Evolutionary conservation across 2,329 filamentous ascomycete species (phyloP).

Genomic region (Diplodia corticola): DNA sequence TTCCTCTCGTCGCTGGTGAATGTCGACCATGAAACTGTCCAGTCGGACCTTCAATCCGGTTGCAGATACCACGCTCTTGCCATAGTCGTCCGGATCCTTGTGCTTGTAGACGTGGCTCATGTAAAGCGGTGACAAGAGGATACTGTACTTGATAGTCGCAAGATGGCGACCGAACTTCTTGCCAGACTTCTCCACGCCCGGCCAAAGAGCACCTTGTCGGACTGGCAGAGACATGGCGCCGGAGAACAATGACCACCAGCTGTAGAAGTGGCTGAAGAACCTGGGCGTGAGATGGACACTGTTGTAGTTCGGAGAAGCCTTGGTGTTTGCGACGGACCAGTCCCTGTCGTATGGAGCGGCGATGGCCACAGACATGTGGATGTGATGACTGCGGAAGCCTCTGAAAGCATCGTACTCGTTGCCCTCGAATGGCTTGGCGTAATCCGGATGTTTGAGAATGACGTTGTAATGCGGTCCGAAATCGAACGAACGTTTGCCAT

Average conservation of each 20-base stretch:
- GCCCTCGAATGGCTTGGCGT: constrained; percentile 61
- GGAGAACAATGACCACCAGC: constrained; percentile 96
- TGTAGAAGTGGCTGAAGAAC: constrained; percentile 98
- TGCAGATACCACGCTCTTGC: constrained; percentile 76
- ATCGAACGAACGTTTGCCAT: constrained; percentile 74
- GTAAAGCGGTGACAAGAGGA: constrained; percentile 88
- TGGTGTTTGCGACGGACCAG: constrained; percentile 74
- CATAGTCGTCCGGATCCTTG: constrained; percentile 87
- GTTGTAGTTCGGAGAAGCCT: constrained; percentile 89
- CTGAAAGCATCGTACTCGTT: constrained; percentile 84
- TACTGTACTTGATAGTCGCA: constrained; percentile 97
- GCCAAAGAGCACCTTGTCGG: constrained; percentile 88
- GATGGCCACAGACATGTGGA: constrained; percentile 91
- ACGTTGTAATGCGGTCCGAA: constrained; percentile 94
- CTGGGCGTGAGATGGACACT: constrained; percentile 90
- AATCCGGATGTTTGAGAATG: constrained; percentile 76
- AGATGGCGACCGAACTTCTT: constrained; percentile 98
- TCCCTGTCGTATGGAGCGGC: constrained; percentile 83
- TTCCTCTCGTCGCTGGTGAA: constrained; percentile 91
- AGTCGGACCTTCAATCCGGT: constrained; percentile 96
- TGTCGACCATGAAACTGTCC: constrained; percentile 95
- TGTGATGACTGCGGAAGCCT: constrained; percentile 95
- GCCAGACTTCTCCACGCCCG: constrained; percentile 89
- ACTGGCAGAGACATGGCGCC: constrained; percentile 93
- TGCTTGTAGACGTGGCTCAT: constrained; percentile 98